These are phyloP conservation scores for Botrytis elliptica DNA, from an alignment of 2,329 filamentous ascomycete genomes.

Conservation along the genomic window DNA sequence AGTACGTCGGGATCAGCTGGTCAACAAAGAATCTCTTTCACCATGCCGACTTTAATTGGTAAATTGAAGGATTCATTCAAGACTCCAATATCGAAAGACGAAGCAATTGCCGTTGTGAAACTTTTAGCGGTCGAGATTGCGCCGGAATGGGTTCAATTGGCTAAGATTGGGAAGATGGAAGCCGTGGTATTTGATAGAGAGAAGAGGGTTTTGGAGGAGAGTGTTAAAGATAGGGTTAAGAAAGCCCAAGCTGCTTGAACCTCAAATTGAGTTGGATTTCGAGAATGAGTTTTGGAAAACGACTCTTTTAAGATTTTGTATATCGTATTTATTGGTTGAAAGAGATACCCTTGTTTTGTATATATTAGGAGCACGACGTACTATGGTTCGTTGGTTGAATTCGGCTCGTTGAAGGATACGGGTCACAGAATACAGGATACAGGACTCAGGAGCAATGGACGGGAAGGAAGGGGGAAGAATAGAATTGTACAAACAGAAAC, in stretches of 20 bases:
- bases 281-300: too few species aligned
- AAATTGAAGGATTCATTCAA: conserved; percentile 66
- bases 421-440: neutral
- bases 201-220: conserved; percentile 32
- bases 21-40: conserved; percentile 62
- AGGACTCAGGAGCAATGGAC: neutral
- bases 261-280: neutral
- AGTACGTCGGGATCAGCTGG: conserved; percentile 51
- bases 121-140: conserved; percentile 48
- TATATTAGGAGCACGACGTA: neutral
- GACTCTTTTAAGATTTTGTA: neutral
- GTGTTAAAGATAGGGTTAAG: conserved; percentile 34
- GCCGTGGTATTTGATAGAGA: conserved; percentile 47
- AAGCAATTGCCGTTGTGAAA: conserved; percentile 48
- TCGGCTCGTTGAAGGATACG: neutral
- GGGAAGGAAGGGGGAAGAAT: neutral
- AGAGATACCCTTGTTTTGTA: conserved; percentile 18
- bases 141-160: conserved; percentile 50
- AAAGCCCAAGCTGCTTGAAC: conserved; percentile 16
- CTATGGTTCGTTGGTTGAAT: neutral
- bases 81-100: conserved; percentile 46
- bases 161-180: conserved; percentile 46
- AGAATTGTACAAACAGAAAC: neutral
- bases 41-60: conserved; percentile 60
- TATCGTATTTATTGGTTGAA: neutral